Percentiles rank a stretch among this genome's conserved stretches.
Conservation (phyloP, 108 stramenopile species). For the Aurantiochytrium sp. region DNA sequence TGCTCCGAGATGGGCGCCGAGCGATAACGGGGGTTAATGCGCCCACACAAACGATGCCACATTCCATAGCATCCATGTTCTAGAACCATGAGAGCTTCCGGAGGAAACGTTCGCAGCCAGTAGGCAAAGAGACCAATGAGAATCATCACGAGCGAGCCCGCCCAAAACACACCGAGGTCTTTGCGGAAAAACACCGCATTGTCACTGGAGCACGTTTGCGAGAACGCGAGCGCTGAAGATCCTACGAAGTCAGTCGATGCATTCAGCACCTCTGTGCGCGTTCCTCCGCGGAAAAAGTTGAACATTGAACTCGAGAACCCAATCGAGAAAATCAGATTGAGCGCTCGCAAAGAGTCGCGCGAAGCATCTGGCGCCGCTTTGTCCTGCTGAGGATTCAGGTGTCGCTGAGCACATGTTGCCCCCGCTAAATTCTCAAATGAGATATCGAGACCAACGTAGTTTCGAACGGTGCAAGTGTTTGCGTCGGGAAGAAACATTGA, state of each 20-base stretch:
- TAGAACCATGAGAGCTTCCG: background rate
- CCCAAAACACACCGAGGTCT: background rate
- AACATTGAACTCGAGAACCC: background rate
- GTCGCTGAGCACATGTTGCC: background rate
- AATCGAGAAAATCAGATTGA: background rate
- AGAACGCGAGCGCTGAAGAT: background rate
- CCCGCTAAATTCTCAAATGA: background rate
- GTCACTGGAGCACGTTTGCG: background rate
- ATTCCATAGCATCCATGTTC: background rate
- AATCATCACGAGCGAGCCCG: background rate
- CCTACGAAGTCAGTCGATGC: background rate
- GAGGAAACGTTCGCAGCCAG: background rate
- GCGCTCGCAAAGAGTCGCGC: background rate
- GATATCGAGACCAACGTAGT: background rate
- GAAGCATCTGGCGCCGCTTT: no score
- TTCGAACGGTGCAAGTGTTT: background rate
- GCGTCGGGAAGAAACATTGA: background rate
- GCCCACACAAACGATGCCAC: background rate
- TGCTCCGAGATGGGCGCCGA: background rate
- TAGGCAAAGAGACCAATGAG: background rate
- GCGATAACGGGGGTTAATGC: background rate
- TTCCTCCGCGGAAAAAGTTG: background rate
- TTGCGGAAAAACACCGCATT: background rate
- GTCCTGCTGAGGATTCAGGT: background rate
- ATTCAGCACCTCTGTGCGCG: background rate